Percentiles rank a stretch among this genome's conserved stretches.
Conservation (phyloP, 805 yeast genomes). For the Spathaspora arborariae region DNA sequence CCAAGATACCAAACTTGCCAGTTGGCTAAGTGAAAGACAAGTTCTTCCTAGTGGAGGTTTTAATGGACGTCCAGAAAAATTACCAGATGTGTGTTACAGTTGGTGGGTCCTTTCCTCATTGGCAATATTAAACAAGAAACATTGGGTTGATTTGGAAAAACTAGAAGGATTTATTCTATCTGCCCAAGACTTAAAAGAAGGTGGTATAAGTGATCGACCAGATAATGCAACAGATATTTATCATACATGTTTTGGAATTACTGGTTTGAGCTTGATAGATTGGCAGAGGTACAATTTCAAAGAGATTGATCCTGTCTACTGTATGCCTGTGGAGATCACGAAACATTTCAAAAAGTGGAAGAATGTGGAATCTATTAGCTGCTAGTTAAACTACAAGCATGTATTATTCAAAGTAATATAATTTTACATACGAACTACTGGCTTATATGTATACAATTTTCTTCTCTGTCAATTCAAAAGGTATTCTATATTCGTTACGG, state of each 20-base stretch:
- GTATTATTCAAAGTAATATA: neutral
- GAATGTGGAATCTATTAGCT: conserved; percentile 6
- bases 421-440: neutral
- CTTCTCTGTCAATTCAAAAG: neutral
- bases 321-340: conserved; percentile 62
- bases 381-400: neutral
- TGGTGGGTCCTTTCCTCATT: conserved; percentile 94
- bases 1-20: conserved; percentile 47
- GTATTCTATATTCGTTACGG: neutral
- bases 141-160: conserved; percentile 73
- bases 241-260: conserved; percentile 87
- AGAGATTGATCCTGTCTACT: conserved; percentile 81
- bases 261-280: conserved; percentile 80
- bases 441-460: neutral
- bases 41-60: conserved; percentile 76
- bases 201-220: conserved; percentile 92
- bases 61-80: conserved; percentile 93
- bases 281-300: conserved; percentile 46
- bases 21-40: conserved; percentile 94
- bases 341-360: conserved; percentile 41
- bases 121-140: conserved; percentile 57
- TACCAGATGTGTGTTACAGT: conserved; percentile 96
- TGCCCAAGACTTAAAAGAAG: conserved; percentile 73
- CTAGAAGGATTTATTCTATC: conserved; percentile 63
- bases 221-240: conserved; percentile 90